These are phyloP conservation scores for Sanguinoderma infundibulare DNA, from an alignment of 1,284 basidiomycete genomes.

Conservation along the genomic window DNA sequence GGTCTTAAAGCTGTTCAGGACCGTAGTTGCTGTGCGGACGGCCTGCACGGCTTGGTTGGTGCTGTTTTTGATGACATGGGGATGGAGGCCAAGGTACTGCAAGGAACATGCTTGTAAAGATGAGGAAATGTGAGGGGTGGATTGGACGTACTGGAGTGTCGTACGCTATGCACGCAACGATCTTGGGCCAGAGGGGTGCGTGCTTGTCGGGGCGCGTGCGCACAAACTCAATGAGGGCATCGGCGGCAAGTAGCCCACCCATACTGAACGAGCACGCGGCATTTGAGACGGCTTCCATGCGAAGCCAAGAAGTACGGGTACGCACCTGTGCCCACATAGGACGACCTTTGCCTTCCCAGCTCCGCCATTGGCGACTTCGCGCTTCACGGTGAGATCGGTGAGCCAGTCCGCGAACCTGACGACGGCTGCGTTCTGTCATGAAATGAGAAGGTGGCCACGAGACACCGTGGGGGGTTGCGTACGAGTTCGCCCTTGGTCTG, in stretches of 20 bases:
- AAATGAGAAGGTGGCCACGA: background rate
- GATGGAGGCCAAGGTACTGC: slow-evolving; percentile 88
- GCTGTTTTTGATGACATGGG: slow-evolving; percentile 84
- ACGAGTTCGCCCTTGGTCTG: slow-evolving; percentile 90
- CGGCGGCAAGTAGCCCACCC: slow-evolving; percentile 89
- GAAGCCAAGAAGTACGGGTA: background rate
- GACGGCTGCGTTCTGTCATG: slow-evolving; percentile 73
- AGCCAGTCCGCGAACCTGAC: slow-evolving; percentile 90
- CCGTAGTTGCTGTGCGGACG: slow-evolving; percentile 65
- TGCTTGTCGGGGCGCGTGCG: slow-evolving; percentile 60
- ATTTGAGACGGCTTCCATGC: background rate
- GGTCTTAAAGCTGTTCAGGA: slow-evolving; percentile 54
- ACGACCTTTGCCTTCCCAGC: slow-evolving; percentile 83
- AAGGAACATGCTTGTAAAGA: background rate
- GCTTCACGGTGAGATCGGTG: slow-evolving; percentile 77
- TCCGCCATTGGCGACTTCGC: slow-evolving; percentile 76
- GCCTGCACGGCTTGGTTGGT: slow-evolving; percentile 81
- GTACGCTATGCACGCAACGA: slow-evolving; percentile 83
- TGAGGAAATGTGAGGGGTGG: background rate
- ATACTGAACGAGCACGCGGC: slow-evolving; percentile 57
- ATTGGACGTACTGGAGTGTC: slow-evolving; percentile 81
- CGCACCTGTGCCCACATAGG: slow-evolving; percentile 88
- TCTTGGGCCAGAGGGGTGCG: slow-evolving; percentile 83
- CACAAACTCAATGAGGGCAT: slow-evolving; percentile 79
- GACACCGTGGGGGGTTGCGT: slow-evolving; percentile 33